Base-by-base conservation (phyloP, 2,329 filamentous ascomycete species). In the Sporothrix inflata region DNA sequence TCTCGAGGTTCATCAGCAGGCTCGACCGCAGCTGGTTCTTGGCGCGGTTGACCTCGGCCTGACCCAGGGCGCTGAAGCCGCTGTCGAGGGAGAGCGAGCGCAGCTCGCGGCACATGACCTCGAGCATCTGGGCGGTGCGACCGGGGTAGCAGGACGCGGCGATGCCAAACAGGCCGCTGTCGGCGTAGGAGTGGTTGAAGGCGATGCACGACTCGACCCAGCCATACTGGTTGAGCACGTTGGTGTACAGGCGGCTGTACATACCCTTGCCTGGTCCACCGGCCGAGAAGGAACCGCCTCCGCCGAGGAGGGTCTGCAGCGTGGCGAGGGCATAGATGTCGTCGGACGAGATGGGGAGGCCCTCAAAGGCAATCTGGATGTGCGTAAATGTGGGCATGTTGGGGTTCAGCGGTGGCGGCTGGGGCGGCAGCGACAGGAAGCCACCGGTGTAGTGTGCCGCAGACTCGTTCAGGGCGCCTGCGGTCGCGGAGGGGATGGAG, bases 181-280 rank as follows among this genome's bases (percentile, higher is more conserved):
- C 96, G 0, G 93, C 96, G 86, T 99, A 99, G 63, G 92, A 93
- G 85, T 98, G 94, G 86, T 98, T 98, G 85, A 98, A 98, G 40
- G 95, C 92, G 69, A 97, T 87, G 83, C 96, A 98, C 74, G 90
- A 94, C 83, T 99, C 96, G 34, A 99, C 94, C 95, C 95, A 99
- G 77, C 92, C 94, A 83, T 97, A 91, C 83, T 98, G 94, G 85
- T 99, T 99, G 69, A 99, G 88, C 0, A 98, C 95, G 80, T 98
- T 97, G 75, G 94, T 98, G 86, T 98, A 99, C 9, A 99, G 89
- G 14, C 96, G 92, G 49, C 93, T 97, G 86, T 98, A 98, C 96
- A 99, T 99, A 81, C 96, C 96, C 85, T 99, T 99, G 70, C 96
- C 96, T 4, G 96, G 96, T 0, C 96, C 96, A 77, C 96, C 96